phyloP scores from a whole-genome alignment of 371 early-diverging fungal genomes.

The Sporodiniella umbellata region DNA sequence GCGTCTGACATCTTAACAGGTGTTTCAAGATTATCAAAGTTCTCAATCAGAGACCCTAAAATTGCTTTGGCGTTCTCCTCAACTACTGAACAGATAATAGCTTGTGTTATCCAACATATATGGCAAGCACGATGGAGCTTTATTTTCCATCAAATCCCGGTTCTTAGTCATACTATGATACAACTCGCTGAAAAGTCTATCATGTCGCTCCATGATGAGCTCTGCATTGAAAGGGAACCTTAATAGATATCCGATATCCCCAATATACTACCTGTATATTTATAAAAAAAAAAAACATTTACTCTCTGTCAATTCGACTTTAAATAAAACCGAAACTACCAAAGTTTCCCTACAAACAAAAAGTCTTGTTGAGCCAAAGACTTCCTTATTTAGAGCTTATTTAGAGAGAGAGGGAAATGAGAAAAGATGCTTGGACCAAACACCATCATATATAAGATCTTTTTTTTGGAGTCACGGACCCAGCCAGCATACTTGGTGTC shows the following conservation, averaged over 20 bases:
- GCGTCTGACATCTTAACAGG: not conserved
- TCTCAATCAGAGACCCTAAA: not conserved
- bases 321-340: too few relatives aligned
- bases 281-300: too few relatives aligned
- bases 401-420: not conserved
- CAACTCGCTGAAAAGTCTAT: not conserved
- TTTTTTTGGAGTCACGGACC: constrained; percentile 2
- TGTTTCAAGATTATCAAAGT: not conserved
- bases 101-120: not conserved
- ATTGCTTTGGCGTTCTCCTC: not conserved
- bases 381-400: too few relatives aligned
- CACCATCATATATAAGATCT: constrained; percentile 1
- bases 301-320: too few relatives aligned
- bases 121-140: not conserved
- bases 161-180: not conserved
- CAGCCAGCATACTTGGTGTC: not conserved
- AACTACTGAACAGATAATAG: not conserved
- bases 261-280: too few relatives aligned
- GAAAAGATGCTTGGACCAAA: constrained; percentile 1
- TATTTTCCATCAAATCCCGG: not conserved
- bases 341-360: too few relatives aligned
- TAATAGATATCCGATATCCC: too few relatives aligned
- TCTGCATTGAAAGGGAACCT: too few relatives aligned
- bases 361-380: not conserved
- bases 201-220: not conserved